Conservation (phyloP, 2,329 filamentous ascomycete genomes). For the Colletotrichum tabaci region DNA sequence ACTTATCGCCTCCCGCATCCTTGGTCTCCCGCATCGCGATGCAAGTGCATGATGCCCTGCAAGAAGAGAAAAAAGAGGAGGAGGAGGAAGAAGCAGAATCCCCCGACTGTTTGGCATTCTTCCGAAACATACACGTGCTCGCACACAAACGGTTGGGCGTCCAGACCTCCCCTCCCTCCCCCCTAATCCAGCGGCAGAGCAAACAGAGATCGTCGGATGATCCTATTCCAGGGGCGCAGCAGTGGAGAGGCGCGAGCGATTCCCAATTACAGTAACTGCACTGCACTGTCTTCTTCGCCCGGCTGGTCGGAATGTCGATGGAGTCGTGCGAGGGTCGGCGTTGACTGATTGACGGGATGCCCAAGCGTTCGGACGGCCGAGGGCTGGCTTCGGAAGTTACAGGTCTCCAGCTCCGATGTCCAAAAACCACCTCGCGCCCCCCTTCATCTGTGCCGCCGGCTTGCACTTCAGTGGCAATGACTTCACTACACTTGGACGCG, state of each 20-base stretch:
- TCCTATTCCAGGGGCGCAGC: neutral
- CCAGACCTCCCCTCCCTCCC: no score
- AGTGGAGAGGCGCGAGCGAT: neutral
- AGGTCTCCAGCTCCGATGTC: slow-evolving; percentile 20
- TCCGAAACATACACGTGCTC: neutral
- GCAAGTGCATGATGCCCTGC: neutral
- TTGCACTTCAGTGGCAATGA: neutral
- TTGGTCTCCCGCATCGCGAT: neutral
- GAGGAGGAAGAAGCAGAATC: neutral
- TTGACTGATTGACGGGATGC: neutral
- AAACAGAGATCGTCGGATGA: slow-evolving; percentile 12
- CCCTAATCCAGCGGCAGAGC: neutral
- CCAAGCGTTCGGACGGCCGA: slow-evolving; percentile 39
- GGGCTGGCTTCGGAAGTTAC: slow-evolving; percentile 22
- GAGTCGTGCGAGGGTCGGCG: neutral
- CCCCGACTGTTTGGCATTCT: neutral
- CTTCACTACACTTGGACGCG: neutral
- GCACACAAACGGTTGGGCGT: no score
- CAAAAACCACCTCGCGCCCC: neutral
- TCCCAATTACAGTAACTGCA: neutral
- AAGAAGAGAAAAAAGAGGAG: no score
- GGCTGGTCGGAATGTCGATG: neutral
- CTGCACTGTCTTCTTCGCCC: neutral
- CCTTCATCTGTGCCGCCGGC: neutral
- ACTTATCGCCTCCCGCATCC: neutral